Evolutionary conservation across 164 flowering plant species (phyloP).

Genomic region (Vitis rotundifolia): DNA sequence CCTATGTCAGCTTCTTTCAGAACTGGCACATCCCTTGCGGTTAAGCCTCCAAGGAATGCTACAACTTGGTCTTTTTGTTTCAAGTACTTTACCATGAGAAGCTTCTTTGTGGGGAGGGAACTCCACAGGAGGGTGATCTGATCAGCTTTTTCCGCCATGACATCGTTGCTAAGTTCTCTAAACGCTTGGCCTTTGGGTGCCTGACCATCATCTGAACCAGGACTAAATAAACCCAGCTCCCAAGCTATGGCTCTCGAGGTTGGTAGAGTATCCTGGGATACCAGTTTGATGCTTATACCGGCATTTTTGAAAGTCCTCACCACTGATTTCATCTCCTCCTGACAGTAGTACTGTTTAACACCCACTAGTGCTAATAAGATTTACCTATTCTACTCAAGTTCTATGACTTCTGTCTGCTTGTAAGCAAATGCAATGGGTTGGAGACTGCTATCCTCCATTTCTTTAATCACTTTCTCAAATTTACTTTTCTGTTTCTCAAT

Average conservation of each 20-base stretch:
- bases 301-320: constrained; percentile 7
- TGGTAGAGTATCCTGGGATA: constrained; percentile 19
- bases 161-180: neutral
- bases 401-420: neutral
- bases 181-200: constrained; percentile 15
- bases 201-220: neutral
- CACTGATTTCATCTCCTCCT: neutral
- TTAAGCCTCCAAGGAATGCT: constrained; percentile 17
- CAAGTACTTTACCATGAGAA: constrained; percentile 17
- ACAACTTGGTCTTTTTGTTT: constrained; percentile 21
- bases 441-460: constrained; percentile 10
- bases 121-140: constrained; percentile 16
- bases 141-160: constrained; percentile 12
- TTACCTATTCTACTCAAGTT: constrained; percentile 7
- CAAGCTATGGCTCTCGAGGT: constrained; percentile 5
- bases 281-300: constrained; percentile 23
- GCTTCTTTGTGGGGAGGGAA: constrained; percentile 14
- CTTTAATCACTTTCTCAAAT: constrained; percentile 7
- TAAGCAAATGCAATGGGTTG: constrained; percentile 25
- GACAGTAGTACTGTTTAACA: constrained; percentile 9
- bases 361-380: constrained; percentile 25
- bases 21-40: constrained; percentile 18
- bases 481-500: constrained; percentile 9
- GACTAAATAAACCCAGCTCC: constrained; percentile 6
- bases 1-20: constrained; percentile 31